Evolutionary conservation across 257 asterid species (phyloP).

Genomic region (Avicennia marina): DNA sequence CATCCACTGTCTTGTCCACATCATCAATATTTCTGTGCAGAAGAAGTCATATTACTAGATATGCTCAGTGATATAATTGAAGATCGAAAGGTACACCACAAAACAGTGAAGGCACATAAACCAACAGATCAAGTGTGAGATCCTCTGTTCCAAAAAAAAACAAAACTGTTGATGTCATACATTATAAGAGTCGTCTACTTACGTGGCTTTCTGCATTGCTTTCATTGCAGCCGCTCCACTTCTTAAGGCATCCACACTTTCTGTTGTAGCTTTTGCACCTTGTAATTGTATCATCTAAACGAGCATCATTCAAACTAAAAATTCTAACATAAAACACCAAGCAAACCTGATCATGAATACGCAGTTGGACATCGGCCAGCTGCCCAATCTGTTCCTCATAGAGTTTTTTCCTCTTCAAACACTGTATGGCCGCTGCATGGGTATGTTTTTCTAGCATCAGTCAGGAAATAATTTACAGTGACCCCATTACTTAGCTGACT

Average conservation of each 20-base stretch:
- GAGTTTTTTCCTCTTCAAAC: constrained; percentile 77
- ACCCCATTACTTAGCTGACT: too few relatives aligned
- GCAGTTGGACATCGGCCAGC: constrained; percentile 73
- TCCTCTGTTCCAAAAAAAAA: too few relatives aligned
- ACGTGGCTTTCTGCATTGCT: constrained; percentile 69
- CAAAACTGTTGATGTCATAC: too few relatives aligned
- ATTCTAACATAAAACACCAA: too few relatives aligned
- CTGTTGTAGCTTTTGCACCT: constrained; percentile 80
- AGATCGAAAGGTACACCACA: too few relatives aligned
- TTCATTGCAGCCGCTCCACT: constrained; percentile 69
- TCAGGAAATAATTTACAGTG: too few relatives aligned
- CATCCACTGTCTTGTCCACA: constrained; percentile 91
- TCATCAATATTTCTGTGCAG: constrained; percentile 64
- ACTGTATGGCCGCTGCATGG: constrained; percentile 91
- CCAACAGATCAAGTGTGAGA: too few relatives aligned
- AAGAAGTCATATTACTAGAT: constrained; percentile 4
- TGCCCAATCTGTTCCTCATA: constrained; percentile 80
- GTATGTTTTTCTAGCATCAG: too few relatives aligned
- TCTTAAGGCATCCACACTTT: constrained; percentile 62
- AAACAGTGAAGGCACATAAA: too few relatives aligned
- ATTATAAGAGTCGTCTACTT: constrained; percentile 28
- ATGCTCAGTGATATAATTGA: too few relatives aligned
- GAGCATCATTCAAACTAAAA: too few relatives aligned
- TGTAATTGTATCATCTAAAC: constrained; percentile 73
- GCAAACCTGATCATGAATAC: constrained; percentile 87